A percentile compares a stretch with the other conserved stretches of the same genome.
Evolutionary conservation across 2,329 filamentous ascomycete species (phyloP).

Genomic region (Akanthomyces dipterigenus): DNA sequence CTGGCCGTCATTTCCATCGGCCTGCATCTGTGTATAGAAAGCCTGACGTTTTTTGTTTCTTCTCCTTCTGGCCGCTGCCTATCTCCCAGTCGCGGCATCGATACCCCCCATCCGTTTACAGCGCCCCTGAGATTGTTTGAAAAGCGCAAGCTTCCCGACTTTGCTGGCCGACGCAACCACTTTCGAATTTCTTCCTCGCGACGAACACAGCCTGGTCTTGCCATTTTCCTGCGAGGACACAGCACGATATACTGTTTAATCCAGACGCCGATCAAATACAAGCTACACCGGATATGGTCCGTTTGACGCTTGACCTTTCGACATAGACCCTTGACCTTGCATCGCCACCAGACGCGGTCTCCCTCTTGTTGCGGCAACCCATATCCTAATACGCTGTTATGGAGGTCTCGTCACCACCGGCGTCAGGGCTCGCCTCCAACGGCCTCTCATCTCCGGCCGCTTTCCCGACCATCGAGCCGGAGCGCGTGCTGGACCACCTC

Average conservation of each 20-base stretch:
- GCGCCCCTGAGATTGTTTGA: slow-evolving; percentile 10
- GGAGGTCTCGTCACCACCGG: slow-evolving; percentile 45
- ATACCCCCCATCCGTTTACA: slow-evolving; percentile 11
- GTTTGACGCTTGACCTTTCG: slow-evolving; percentile 2
- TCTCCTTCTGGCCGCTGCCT: background rate
- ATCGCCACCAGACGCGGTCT: background rate
- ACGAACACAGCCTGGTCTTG: background rate
- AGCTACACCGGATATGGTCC: slow-evolving; percentile 7
- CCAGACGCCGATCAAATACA: background rate
- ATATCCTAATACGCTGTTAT: slow-evolving; percentile 29
- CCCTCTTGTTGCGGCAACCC: background rate
- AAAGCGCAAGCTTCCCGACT: background rate
- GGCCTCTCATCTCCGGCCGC: slow-evolving; percentile 36
- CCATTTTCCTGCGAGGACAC: background rate
- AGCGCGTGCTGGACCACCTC: slow-evolving; percentile 64
- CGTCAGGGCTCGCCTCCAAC: slow-evolving; percentile 38
- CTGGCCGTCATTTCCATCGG: background rate
- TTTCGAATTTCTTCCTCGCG: background rate
- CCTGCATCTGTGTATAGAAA: background rate
- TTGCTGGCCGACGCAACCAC: background rate
- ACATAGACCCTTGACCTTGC: background rate
- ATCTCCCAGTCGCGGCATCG: background rate
- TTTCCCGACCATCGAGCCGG: slow-evolving; percentile 58
- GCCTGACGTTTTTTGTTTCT: background rate
- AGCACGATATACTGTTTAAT: background rate